phyloP scores from a whole-genome alignment of 108 stramenopile genomes.

The Fistulifera solaris region DNA sequence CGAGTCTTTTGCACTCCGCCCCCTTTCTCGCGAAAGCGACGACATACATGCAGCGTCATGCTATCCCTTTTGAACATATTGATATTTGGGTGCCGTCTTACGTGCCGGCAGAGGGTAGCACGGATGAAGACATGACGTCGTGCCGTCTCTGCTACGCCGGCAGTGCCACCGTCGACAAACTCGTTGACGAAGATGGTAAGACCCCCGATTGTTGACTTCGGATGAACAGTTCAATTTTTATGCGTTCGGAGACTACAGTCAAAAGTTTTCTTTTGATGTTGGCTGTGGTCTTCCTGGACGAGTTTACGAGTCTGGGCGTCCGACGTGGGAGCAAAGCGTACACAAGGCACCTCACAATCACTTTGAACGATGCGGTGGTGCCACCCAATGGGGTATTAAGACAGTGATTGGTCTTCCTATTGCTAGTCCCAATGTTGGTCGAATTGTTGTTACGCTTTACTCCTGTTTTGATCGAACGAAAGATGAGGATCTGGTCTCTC shows the following conservation, averaged over 20 bases:
- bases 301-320: conserved; percentile 46
- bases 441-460: conserved; percentile 73
- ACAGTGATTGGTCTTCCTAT: conserved; percentile 80
- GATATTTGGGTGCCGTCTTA: conserved; percentile 87
- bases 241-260: conserved; percentile 78
- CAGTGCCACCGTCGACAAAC: conserved; percentile 45
- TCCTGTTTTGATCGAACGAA: conserved; percentile 57
- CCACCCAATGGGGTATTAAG: conserved; percentile 76
- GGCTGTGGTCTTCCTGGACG: conserved; percentile 82
- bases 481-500: conserved; percentile 54
- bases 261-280: conserved; percentile 77
- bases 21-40: conserved; percentile 66
- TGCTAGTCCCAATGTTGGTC: conserved; percentile 73
- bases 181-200: conserved; percentile 30
- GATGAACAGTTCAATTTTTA: conserved; percentile 62
- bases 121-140: conserved; percentile 11
- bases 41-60: conserved; percentile 52
- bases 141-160: conserved; percentile 86
- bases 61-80: conserved; percentile 78
- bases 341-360: conserved; percentile 53
- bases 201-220: conserved; percentile 18
- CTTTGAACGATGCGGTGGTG: conserved; percentile 82
- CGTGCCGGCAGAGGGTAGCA: conserved; percentile 35
- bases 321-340: conserved; percentile 74
- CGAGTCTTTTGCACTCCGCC: conserved; percentile 52